Percentiles rank a stretch among this genome's conserved stretches.
phyloP scores from a whole-genome alignment of 306 rosid genomes.

The Cicer yamashitae region DNA sequence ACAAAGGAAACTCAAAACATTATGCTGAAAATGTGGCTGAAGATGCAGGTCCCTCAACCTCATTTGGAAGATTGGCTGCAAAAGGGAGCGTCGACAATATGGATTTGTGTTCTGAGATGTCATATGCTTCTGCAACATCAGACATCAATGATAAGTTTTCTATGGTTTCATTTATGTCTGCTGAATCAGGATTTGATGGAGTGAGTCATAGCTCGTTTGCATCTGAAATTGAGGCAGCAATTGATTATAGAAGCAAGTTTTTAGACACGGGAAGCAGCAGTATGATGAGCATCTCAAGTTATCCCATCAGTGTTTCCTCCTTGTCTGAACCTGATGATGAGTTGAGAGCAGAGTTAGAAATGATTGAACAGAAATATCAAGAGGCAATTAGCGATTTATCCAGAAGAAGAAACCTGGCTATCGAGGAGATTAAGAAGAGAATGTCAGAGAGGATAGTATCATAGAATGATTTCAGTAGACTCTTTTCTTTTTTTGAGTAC shows the following conservation, averaged over 20 bases:
- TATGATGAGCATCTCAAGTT: slow-evolving; percentile 16
- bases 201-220: slow-evolving; percentile 40
- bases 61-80: slow-evolving; percentile 1
- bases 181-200: slow-evolving; percentile 40
- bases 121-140: slow-evolving; percentile 45
- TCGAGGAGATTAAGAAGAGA: slow-evolving; percentile 54
- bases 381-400: slow-evolving; percentile 53
- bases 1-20: slow-evolving; percentile 3
- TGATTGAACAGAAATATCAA: slow-evolving; percentile 56
- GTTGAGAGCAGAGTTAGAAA: slow-evolving; percentile 53
- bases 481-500: not conserved
- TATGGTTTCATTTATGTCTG: slow-evolving; percentile 47
- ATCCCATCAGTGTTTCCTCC: slow-evolving; percentile 39
- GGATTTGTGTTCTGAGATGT: slow-evolving; percentile 47
- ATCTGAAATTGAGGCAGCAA: slow-evolving; percentile 22
- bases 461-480: slow-evolving; percentile 26
- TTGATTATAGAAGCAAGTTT: slow-evolving; percentile 28
- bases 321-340: slow-evolving; percentile 43
- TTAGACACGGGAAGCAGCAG: slow-evolving; percentile 34
- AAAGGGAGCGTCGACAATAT: slow-evolving; percentile 30
- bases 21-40: slow-evolving; percentile 25
- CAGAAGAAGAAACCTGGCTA: slow-evolving; percentile 49
- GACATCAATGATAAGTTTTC: slow-evolving; percentile 39
- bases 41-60: slow-evolving; percentile 24
- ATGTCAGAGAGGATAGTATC: slow-evolving; percentile 44